A percentile compares a stretch with the other conserved stretches of the same genome.
Conservation (phyloP, 352 stramenopile species). For the Globisporangium mamillatum region DNA sequence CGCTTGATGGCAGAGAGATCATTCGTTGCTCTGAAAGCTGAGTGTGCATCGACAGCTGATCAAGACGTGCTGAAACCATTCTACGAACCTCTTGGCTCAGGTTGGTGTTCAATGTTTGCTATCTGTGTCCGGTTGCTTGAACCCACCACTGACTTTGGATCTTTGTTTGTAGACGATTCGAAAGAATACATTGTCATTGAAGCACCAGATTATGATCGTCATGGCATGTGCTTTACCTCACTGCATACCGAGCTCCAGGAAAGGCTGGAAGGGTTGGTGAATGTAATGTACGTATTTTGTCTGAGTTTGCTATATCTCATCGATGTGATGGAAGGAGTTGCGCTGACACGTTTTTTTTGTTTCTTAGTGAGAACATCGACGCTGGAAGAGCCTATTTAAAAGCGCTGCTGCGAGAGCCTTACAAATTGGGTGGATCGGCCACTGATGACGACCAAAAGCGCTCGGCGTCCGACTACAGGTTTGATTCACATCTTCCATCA, state of each 20-base stretch:
- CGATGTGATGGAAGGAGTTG: not conserved
- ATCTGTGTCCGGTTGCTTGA: not conserved
- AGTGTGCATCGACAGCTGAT: conserved; percentile 5
- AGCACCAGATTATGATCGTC: conserved; percentile 25
- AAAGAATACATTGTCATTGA: conserved; percentile 37
- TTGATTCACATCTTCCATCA: not conserved
- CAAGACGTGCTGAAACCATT: conserved; percentile 11
- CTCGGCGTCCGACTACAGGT: conserved; percentile 12
- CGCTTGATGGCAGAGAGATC: conserved; percentile 8
- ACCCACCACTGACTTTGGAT: not conserved
- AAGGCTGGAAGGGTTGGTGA: not conserved
- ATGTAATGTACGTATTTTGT: conserved; percentile 4
- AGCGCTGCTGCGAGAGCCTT: conserved; percentile 1
- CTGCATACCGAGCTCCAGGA: conserved; percentile 22
- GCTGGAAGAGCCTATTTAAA: conserved; percentile 1
- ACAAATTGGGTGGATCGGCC: not conserved
- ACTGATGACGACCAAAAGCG: conserved; percentile 7
- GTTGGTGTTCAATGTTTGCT: conserved; percentile 22
- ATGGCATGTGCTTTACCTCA: conserved; percentile 10
- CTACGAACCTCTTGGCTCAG: conserved; percentile 13
- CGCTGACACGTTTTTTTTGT: not conserved
- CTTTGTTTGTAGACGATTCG: conserved; percentile 22
- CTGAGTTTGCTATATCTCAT: not conserved
- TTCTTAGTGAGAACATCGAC: conserved; percentile 4
- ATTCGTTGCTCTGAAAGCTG: conserved; percentile 10